Evolutionary conservation across 305 asterid genomes (phyloP).

Genomic region (Solanum hybrid): DNA sequence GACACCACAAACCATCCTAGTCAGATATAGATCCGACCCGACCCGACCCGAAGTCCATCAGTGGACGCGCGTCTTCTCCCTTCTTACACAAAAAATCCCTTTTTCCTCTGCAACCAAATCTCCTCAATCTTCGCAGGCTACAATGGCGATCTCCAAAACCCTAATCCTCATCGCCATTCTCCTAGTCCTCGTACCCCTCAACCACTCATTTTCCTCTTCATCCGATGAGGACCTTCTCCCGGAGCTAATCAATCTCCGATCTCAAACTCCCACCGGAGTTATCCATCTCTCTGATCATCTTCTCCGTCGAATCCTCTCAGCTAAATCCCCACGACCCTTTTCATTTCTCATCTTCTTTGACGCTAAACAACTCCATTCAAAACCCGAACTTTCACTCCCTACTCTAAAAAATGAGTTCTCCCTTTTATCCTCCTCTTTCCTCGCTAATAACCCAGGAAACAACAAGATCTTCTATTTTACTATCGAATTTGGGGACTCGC

Average conservation of each 20-base stretch:
- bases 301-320: constrained; percentile 58
- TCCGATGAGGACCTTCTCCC: constrained; percentile 13
- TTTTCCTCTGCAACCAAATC: neutral
- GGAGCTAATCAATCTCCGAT: constrained; percentile 46
- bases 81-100: neutral
- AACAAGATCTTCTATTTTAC: constrained; percentile 49
- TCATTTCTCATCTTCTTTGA: constrained; percentile 73
- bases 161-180: constrained; percentile 8
- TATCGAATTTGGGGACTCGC: constrained; percentile 61
- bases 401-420: constrained; percentile 60
- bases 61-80: neutral
- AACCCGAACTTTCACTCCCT: constrained; percentile 65
- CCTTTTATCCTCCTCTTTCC: constrained; percentile 58
- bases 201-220: neutral
- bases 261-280: constrained; percentile 53
- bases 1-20: neutral
- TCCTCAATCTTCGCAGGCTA: neutral
- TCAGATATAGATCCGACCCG: neutral
- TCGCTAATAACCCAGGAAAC: constrained; percentile 31
- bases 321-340: constrained; percentile 71
- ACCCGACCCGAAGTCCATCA: neutral
- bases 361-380: constrained; percentile 67
- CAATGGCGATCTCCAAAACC: constrained; percentile 30
- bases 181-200: constrained; percentile 10
- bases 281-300: constrained; percentile 62